Base-by-base conservation (phyloP, 768 basidiomycete genomes). In the Rubroboletus pulcherrimus region DNA sequence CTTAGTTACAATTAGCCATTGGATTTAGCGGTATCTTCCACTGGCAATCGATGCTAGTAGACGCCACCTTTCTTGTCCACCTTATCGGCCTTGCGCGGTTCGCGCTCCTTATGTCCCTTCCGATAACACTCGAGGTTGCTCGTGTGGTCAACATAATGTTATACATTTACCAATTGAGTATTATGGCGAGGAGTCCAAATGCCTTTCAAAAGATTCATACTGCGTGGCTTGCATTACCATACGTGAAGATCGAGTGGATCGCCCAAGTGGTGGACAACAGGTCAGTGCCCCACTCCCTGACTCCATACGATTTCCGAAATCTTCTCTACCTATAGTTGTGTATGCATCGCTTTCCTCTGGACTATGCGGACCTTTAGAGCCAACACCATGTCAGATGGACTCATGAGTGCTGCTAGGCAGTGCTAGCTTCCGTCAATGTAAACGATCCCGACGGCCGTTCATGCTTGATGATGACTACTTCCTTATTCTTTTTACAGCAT, bases 231-330 rank as follows among this genome's bases (percentile, higher is more conserved):
- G 9, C 57, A 10, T 51, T 60, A 4, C 71, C 68, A 11, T 69
- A 63, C 51, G 8, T 71, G 24, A 73, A 65, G 48, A 63, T 69
- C n/a, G 71, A 68, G 26, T 71, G 70, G 66, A 54, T 54, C 4
- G 44, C 63, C 1, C 69, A 71, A 53, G 35, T 68, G 2, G 56
- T 64, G 31, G 70, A 72, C 45, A 71, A 72, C 29, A 44, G 48
- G 66, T 71, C 5, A 41, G 51, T 53, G 2, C n/a, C 4, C 10
- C n/a, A 38, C 1, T 2, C 19, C 7, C 7, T 43, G 21, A 39
- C 7, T 8, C 33, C 31, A 10, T 15, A 33, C 17, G 15, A 12
- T 1, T 17, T 38, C 11, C 31, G 14, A 37, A 35, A 8, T 11
- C n/a, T 11, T 14, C 7, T 40, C 19, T 7, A 1, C 11, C 17